Percentiles rank a stretch among this genome's conserved stretches.
Evolutionary conservation across 2,329 filamentous ascomycete species (phyloP).

Genomic region (Penicillium vulpinum): DNA sequence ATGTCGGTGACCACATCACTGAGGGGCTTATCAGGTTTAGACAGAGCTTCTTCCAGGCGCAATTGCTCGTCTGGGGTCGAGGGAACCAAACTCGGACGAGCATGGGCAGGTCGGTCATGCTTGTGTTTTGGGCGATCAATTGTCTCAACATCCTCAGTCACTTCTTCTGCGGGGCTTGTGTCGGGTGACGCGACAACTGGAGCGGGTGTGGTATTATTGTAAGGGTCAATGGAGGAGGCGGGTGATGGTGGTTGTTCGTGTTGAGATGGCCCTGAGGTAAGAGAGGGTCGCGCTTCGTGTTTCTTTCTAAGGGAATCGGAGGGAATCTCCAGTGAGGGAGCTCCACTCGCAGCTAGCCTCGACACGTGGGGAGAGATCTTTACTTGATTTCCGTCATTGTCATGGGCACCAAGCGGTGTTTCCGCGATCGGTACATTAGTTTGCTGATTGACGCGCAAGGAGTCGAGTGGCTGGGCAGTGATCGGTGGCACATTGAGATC

Average conservation of each 20-base stretch:
- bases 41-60: constrained; percentile 56
- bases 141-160: constrained; percentile 40
- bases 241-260: constrained; percentile 49
- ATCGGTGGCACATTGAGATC: constrained; percentile 12
- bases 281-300: constrained; percentile 30
- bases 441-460: constrained; percentile 44
- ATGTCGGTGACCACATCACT: constrained; percentile 13
- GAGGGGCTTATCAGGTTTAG: constrained; percentile 31
- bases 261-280: constrained; percentile 27
- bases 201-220: constrained; percentile 71
- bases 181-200: constrained; percentile 68
- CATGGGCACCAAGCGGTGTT: constrained; percentile 27
- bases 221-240: constrained; percentile 66
- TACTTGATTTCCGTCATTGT: constrained; percentile 22
- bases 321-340: constrained; percentile 18
- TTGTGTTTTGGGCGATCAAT: constrained; percentile 41
- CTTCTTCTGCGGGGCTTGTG: constrained; percentile 71
- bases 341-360: constrained; percentile 16
- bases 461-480: constrained; percentile 52
- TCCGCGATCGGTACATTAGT: constrained; percentile 18
- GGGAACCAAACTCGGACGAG: constrained; percentile 38
- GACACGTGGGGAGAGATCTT: constrained; percentile 22
- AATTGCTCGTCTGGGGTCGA: constrained; percentile 61
- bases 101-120: constrained; percentile 23
- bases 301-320: constrained; percentile 28